phyloP scores from a whole-genome alignment of 768 basidiomycete genomes.

The Leccinum sublutescens region DNA sequence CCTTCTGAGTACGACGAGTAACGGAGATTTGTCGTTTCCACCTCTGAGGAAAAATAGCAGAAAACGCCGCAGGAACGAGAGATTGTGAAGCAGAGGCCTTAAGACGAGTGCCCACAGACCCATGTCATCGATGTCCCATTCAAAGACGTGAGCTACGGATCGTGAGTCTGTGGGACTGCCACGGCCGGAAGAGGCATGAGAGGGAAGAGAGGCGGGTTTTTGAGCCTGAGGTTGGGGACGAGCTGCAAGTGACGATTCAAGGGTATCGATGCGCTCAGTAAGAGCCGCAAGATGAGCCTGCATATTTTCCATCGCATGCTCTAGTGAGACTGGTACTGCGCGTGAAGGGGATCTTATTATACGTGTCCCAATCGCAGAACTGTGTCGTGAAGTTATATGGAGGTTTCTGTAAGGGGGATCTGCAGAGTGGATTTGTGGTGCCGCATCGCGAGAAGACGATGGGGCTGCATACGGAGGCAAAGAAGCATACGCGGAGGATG shows the following conservation, averaged over 20 bases:
- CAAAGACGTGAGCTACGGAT: constrained; percentile 23
- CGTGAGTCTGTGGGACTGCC: constrained; percentile 41
- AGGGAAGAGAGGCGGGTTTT: constrained; percentile 41
- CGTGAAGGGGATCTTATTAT: constrained; percentile 46
- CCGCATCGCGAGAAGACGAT: constrained; percentile 39
- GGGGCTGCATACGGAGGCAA: constrained; percentile 38
- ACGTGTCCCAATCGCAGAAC: constrained; percentile 33
- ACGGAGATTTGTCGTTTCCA: constrained; percentile 57
- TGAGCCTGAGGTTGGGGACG: constrained; percentile 33
- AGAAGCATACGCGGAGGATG: constrained; percentile 37
- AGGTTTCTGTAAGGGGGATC: constrained; percentile 37
- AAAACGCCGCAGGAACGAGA: constrained; percentile 48
- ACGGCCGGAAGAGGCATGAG: constrained; percentile 40
- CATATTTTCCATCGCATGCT: constrained; percentile 74
- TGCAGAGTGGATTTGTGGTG: constrained; percentile 37
- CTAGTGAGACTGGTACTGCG: constrained; percentile 39
- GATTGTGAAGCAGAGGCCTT: constrained; percentile 56
- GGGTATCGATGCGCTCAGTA: constrained; percentile 74
- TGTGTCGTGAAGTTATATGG: constrained; percentile 35
- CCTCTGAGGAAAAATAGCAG: constrained; percentile 57
- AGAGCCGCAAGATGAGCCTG: constrained; percentile 82
- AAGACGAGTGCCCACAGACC: constrained; percentile 80
- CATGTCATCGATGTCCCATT: constrained; percentile 77
- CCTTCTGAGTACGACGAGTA: constrained; percentile 65
- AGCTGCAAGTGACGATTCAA: constrained; percentile 44